A percentile compares a stretch with the other conserved stretches of the same genome.
Conservation (phyloP, 192 early-diverging fungal genomes). For the Diversispora eburnea region DNA sequence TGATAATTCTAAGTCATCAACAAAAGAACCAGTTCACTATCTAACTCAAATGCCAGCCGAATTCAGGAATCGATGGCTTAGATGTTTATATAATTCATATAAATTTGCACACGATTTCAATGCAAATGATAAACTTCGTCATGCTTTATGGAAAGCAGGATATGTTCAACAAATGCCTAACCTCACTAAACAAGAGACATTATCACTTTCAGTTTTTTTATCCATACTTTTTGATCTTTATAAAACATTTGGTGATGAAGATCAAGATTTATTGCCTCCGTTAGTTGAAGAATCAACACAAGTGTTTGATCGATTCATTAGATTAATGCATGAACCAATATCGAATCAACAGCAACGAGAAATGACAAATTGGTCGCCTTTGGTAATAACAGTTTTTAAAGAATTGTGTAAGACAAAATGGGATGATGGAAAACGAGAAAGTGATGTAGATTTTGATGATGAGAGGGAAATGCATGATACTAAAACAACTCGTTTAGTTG, state of each 20-base stretch:
- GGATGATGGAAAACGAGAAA: constrained; percentile 5
- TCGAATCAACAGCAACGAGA: constrained; percentile 42
- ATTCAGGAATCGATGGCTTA: constrained; percentile 53
- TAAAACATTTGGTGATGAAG: constrained; percentile 51
- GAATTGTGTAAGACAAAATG: constrained; percentile 39
- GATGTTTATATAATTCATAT: constrained; percentile 81
- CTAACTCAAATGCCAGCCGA: constrained; percentile 45
- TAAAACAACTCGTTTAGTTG: constrained; percentile 15
- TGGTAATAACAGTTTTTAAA: constrained; percentile 43
- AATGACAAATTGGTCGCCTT: constrained; percentile 42
- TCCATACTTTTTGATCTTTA: constrained; percentile 70
- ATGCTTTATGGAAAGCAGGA: constrained; percentile 72
- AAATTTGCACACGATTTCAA: constrained; percentile 83
- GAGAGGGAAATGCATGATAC: not conserved
- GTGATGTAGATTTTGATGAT: constrained; percentile 20
- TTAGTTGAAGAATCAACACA: constrained; percentile 42
- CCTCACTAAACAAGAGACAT: constrained; percentile 88
- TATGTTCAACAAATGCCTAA: constrained; percentile 91
- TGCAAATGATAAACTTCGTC: constrained; percentile 71
- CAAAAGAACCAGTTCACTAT: constrained; percentile 34
- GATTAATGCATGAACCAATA: constrained; percentile 38
- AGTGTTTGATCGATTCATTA: constrained; percentile 39
- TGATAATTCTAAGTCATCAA: constrained; percentile 18
- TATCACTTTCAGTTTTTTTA: constrained; percentile 60
- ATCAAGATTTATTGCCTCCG: constrained; percentile 40